These are phyloP conservation scores for Blepharisma stoltei DNA, from an alignment of 73 alveolate species.

Conservation along the genomic window DNA sequence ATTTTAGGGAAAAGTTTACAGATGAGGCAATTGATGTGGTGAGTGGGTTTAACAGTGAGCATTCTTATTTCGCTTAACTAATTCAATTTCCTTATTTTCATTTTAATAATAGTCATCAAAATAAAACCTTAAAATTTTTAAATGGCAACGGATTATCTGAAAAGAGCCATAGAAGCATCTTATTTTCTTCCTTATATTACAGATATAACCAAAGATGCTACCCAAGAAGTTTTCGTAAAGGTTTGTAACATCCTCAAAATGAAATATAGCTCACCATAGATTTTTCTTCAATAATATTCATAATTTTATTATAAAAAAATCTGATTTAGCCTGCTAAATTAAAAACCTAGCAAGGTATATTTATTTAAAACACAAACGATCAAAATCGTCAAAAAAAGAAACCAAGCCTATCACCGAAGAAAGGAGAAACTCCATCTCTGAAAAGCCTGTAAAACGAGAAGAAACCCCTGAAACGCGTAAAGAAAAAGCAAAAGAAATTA, in stretches of 20 bases:
- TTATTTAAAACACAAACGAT: no score
- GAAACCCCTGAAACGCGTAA: neutral
- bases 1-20: neutral
- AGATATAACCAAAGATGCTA: no score
- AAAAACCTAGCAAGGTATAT: no score
- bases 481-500: constrained; percentile 13
- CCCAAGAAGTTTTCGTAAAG: no score
- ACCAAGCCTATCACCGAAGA: no score
- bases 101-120: neutral
- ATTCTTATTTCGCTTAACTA: constrained; percentile 16
- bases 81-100: neutral
- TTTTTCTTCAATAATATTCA: no score
- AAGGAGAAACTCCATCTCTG: no score
- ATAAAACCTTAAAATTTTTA: neutral
- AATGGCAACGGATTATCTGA: neutral
- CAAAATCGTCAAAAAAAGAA: no score
- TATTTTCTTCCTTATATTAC: neutral
- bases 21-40: neutral
- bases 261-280: no score
- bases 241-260: no score
- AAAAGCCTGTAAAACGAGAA: neutral
- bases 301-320: no score
- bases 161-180: neutral
- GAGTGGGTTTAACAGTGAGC: constrained; percentile 8
- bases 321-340: no score